Base-by-base conservation (phyloP, 495 filamentous ascomycete species). In the Penicillium antarcticum region DNA sequence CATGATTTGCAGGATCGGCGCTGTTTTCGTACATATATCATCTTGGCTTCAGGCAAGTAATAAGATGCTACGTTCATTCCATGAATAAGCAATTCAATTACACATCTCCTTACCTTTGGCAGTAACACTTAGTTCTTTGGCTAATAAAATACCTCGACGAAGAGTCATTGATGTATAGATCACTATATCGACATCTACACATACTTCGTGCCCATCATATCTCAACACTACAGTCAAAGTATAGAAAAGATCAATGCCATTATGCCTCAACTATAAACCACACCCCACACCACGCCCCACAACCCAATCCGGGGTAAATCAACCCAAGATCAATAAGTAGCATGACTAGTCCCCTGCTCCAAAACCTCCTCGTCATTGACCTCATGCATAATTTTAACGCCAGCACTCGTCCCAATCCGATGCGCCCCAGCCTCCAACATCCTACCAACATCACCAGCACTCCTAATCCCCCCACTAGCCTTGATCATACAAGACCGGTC, bases 401-500 rank as follows among this genome's bases (percentile, higher is more conserved):
- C 83, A 42, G 71, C 71, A 59, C 80, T 84, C 8, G 81, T 80
- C 31, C 85, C 86, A 55, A 89, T 79, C 53, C 86, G 73, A 51
- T 73, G 73, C 2, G 86, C 86, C 5, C 86, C 86, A 16, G 82
- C 84, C 67, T 83, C 74, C 21, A 86, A 52, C 82, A 88, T 82
- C 45, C 61, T 68, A 45, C 78, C 35, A 55, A 73, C 75, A 53
- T 81, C 79, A 45, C 67, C 72, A 10, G 78, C 69, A 45, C 70
- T 75, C 48, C 79, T 72, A 6, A 89, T 66, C 9, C 84, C 86
- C 2, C 82, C 86, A 53, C 80, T 84, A 12, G 86, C 86, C 63
- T 88, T 89, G 16, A 89, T 81, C 53, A 71, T 71, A 60, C 80
- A 70, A n/a, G 57, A 66, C 19, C 56, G 56, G 16, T 68, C 73